Percentiles rank a stretch among this genome's conserved stretches.
These are phyloP conservation scores for Meira nashicola DNA, from an alignment of 1,284 basidiomycete genomes.

Conservation along the genomic window DNA sequence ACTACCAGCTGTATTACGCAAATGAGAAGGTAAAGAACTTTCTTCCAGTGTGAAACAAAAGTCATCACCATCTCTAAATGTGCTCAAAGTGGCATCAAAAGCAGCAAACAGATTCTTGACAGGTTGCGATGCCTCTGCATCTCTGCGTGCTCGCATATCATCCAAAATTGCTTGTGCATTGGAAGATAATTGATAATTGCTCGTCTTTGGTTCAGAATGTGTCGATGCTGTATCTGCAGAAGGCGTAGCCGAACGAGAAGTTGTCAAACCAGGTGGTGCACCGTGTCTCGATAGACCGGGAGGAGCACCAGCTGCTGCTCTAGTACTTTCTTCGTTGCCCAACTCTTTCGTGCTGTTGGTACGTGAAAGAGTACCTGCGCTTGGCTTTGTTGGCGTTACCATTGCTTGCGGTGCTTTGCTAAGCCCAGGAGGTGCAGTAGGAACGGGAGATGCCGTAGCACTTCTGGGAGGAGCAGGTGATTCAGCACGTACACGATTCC, in stretches of 20 bases:
- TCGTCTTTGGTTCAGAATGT: slow-evolving; percentile 59
- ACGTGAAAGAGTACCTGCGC: background rate
- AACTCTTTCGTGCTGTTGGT: background rate
- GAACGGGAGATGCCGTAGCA: slow-evolving; percentile 9
- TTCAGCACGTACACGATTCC: background rate
- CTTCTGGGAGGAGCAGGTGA: background rate
- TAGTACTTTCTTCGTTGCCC: background rate
- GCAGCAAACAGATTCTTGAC: slow-evolving; percentile 36
- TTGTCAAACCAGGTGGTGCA: slow-evolving; percentile 3
- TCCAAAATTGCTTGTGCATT: slow-evolving; percentile 77
- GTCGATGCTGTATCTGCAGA: slow-evolving; percentile 48
- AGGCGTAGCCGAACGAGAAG: slow-evolving; percentile 10
- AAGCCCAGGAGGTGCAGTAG: slow-evolving; percentile 13
- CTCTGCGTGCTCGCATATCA: slow-evolving; percentile 71
- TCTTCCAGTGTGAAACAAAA: slow-evolving; percentile 45
- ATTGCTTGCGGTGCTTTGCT: slow-evolving; percentile 9
- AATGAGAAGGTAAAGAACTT: slow-evolving; percentile 11
- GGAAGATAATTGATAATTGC: slow-evolving; percentile 75
- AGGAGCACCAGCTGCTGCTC: background rate
- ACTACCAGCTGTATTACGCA: background rate
- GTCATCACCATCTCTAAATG: slow-evolving; percentile 42
- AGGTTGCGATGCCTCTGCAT: slow-evolving; percentile 61
- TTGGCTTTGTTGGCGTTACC: slow-evolving; percentile 3
- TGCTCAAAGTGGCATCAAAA: slow-evolving; percentile 44
- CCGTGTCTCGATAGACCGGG: background rate